Percentiles rank a stretch among this genome's conserved stretches.
These are phyloP conservation scores for Leptosphaerulina australis DNA, from an alignment of 2,329 filamentous ascomycete genomes.

Conservation along the genomic window DNA sequence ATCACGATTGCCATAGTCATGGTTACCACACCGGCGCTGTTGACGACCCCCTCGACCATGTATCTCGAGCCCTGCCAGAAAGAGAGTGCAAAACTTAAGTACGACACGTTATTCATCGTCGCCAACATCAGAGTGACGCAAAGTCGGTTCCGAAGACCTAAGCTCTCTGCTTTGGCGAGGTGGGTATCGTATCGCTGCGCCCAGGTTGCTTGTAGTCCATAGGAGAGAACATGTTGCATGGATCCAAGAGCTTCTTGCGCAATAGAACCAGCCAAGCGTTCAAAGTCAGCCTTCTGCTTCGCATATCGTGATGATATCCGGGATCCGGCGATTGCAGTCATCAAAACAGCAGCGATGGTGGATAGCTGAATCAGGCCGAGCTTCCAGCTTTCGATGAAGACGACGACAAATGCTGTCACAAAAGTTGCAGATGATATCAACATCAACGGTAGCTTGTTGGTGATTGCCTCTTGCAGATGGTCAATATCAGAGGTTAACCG, in stretches of 20 bases:
- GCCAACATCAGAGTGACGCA: neutral
- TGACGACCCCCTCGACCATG: constrained; percentile 51
- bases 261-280: no score
- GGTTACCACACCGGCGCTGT: constrained; percentile 60
- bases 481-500: constrained; percentile 92
- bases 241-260: no score
- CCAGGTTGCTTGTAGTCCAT: no score
- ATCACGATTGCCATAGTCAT: constrained; percentile 47
- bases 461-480: constrained; percentile 83
- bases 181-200: constrained; percentile 39
- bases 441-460: constrained; percentile 15
- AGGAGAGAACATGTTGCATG: no score
- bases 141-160: neutral
- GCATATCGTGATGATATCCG: no score
- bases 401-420: constrained; percentile 84
- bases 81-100: constrained; percentile 25
- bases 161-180: constrained; percentile 63
- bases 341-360: no score
- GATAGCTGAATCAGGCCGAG: constrained; percentile 84
- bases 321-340: no score
- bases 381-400: constrained; percentile 88
- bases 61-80: constrained; percentile 54
- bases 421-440: constrained; percentile 55
- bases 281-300: no score
- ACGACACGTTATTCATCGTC: neutral